Percentiles rank a stretch among this genome's conserved stretches.
Evolutionary conservation across 495 filamentous ascomycete species (phyloP).

Genomic region (Clavariopsis aquatica): DNA sequence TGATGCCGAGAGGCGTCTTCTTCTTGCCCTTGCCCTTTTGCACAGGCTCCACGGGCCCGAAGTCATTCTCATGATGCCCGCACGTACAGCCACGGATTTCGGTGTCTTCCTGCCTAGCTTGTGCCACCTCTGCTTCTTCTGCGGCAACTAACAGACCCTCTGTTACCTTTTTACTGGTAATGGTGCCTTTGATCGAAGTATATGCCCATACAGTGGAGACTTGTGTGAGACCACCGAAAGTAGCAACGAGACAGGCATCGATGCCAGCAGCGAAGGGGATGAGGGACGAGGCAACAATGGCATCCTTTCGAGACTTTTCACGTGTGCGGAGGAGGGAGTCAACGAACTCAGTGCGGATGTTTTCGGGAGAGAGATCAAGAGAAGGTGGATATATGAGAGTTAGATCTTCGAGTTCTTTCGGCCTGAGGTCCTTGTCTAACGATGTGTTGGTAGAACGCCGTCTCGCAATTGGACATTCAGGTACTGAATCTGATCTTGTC

Average conservation of each 20-base stretch:
- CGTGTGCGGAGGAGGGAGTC: slow-evolving; percentile 46
- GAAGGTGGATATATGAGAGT: slow-evolving; percentile 43
- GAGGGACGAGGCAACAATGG: slow-evolving; percentile 46
- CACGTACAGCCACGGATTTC: slow-evolving; percentile 25
- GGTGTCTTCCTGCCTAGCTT: not conserved
- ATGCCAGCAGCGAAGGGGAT: slow-evolving; percentile 45
- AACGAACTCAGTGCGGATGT: slow-evolving; percentile 46
- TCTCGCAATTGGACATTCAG: not conserved
- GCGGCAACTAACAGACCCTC: slow-evolving; percentile 10
- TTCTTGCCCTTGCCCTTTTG: slow-evolving; percentile 3
- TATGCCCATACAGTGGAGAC: slow-evolving; percentile 47
- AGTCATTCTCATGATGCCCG: slow-evolving; percentile 26
- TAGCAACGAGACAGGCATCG: slow-evolving; percentile 40
- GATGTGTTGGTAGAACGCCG: not conserved
- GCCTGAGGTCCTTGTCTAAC: slow-evolving; percentile 2
- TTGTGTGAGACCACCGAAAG: slow-evolving; percentile 47
- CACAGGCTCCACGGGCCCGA: slow-evolving; percentile 3
- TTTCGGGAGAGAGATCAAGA: slow-evolving; percentile 34
- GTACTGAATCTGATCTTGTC: not conserved
- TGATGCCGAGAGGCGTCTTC: slow-evolving; percentile 11
- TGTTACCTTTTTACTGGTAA: slow-evolving; percentile 33
- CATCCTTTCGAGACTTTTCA: slow-evolving; percentile 45
- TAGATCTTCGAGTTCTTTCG: slow-evolving; percentile 20
- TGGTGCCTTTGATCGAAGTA: slow-evolving; percentile 45
- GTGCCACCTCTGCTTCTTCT: not conserved